phyloP scores from a whole-genome alignment of 208 protist genomes.

The Crithidia brevicula region DNA sequence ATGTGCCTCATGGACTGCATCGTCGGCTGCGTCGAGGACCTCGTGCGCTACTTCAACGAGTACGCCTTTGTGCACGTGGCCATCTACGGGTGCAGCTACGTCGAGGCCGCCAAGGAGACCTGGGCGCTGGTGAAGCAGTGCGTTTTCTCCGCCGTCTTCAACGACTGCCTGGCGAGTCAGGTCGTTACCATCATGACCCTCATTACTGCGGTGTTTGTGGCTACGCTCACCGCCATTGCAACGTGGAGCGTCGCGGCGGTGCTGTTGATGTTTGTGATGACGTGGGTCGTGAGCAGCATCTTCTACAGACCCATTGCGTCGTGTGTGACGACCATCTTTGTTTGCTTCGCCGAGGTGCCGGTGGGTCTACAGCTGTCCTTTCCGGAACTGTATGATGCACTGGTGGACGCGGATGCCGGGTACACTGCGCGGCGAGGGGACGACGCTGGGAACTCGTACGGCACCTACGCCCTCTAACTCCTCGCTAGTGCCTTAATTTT shows the following conservation, averaged over 20 bases:
- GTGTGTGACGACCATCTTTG: constrained; percentile 79
- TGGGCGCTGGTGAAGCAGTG: constrained; percentile 70
- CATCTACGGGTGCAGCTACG: constrained; percentile 89
- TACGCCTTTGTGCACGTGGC: constrained; percentile 92
- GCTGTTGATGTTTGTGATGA: constrained; percentile 43
- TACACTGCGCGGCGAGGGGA: constrained; percentile 29
- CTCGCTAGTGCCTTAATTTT: background rate
- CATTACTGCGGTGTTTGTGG: constrained; percentile 31
- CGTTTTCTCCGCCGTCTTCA: constrained; percentile 78
- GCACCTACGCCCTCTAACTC: constrained; percentile 16
- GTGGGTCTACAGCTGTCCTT: constrained; percentile 64
- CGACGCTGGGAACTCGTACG: constrained; percentile 2
- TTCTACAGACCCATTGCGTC: constrained; percentile 61
- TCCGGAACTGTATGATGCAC: constrained; percentile 54
- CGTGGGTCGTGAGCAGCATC: constrained; percentile 50
- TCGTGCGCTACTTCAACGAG: constrained; percentile 87
- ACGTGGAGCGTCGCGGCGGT: constrained; percentile 25
- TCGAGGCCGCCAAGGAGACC: constrained; percentile 72
- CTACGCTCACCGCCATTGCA: constrained; percentile 29
- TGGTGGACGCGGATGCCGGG: constrained; percentile 47
- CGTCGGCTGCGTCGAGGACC: constrained; percentile 53
- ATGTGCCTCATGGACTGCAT: constrained; percentile 57
- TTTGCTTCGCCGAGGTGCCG: constrained; percentile 86
- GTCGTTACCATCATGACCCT: constrained; percentile 47
- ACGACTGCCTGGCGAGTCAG: constrained; percentile 62